These are phyloP conservation scores for Clonostachys byssicola DNA, from an alignment of 2,329 filamentous ascomycete species.

Conservation along the genomic window DNA sequence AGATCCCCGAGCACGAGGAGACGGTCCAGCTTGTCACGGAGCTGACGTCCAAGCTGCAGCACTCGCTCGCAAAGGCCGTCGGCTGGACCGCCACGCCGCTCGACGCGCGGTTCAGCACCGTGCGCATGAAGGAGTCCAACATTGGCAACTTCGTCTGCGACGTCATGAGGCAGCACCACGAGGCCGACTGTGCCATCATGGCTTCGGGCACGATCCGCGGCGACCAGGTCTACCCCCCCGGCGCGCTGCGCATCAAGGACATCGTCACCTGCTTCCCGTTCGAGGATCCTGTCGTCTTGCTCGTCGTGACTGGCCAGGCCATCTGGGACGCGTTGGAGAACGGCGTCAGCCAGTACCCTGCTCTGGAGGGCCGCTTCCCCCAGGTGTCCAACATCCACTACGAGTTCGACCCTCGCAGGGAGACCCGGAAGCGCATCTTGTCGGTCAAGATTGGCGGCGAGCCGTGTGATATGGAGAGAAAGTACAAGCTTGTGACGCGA, in stretches of 20 bases:
- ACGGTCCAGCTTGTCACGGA: constrained; percentile 61
- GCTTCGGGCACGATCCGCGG: constrained; percentile 81
- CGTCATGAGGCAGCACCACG: constrained; percentile 80
- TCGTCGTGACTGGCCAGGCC: constrained; percentile 66
- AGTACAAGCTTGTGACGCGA: constrained; percentile 73
- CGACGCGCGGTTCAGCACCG: constrained; percentile 82
- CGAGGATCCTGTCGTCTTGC: constrained; percentile 80
- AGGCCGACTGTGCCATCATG: constrained; percentile 79
- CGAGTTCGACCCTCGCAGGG: constrained; percentile 61
- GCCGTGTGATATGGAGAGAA: constrained; percentile 55
- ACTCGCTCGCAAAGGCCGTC: constrained; percentile 76
- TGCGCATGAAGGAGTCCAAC: constrained; percentile 74
- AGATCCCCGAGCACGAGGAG: constrained; percentile 58
- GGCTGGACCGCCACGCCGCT: constrained; percentile 80
- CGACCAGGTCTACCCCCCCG: constrained; percentile 83
- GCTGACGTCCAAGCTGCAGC: constrained; percentile 68
- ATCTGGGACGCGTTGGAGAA: constrained; percentile 83
- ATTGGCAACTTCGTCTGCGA: constrained; percentile 90
- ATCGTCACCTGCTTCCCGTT: constrained; percentile 91
- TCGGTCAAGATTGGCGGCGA: constrained; percentile 56
- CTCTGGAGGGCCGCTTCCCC: constrained; percentile 77
- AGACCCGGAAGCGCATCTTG: constrained; percentile 58
- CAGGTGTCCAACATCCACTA: constrained; percentile 84
- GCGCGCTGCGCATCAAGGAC: constrained; percentile 72
- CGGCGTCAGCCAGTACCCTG: constrained; percentile 73